phyloP scores from a whole-genome alignment of 2,329 filamentous ascomycete species.

The Aureobasidium leucospermi region DNA sequence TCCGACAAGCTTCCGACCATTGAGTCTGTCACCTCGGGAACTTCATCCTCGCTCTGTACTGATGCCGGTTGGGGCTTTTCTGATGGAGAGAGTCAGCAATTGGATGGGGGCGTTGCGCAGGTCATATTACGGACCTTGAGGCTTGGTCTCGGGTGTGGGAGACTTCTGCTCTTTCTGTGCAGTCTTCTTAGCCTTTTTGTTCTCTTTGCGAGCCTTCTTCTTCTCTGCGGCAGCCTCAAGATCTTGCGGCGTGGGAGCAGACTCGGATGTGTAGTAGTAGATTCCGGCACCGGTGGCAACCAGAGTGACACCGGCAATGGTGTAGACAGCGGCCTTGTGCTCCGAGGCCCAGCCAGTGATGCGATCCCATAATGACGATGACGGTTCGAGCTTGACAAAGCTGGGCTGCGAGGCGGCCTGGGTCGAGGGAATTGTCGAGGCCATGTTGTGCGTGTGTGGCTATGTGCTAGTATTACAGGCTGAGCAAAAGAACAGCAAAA shows the following conservation, averaged over 20 bases:
- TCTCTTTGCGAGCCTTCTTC: slow-evolving; percentile 84
- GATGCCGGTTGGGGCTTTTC: slow-evolving; percentile 26
- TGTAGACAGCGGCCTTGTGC: slow-evolving; percentile 93
- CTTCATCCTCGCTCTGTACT: slow-evolving; percentile 35
- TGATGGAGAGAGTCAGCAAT: slow-evolving; percentile 4
- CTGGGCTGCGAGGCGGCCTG: slow-evolving; percentile 5
- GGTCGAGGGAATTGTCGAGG: neutral
- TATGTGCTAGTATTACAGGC: slow-evolving; percentile 6
- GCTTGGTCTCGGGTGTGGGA: slow-evolving; percentile 14
- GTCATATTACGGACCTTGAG: neutral
- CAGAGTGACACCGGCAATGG: slow-evolving; percentile 86
- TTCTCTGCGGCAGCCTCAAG: slow-evolving; percentile 39
- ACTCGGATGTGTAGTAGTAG: slow-evolving; percentile 75
- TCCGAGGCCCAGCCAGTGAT: slow-evolving; percentile 88
- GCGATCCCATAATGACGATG: slow-evolving; percentile 73
- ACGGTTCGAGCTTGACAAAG: slow-evolving; percentile 12
- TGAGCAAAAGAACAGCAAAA: neutral
- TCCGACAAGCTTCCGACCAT: slow-evolving; percentile 37
- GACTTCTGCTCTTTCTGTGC: slow-evolving; percentile 40
- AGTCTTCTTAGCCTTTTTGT: slow-evolving; percentile 70
- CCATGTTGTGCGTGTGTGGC: slow-evolving; percentile 6
- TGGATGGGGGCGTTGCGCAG: neutral
- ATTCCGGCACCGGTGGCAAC: slow-evolving; percentile 87
- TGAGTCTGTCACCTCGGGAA: slow-evolving; percentile 43
- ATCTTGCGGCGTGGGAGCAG: slow-evolving; percentile 33